Conservation (phyloP, 2,329 filamentous ascomycete species). For the Huntiella decipiens region DNA sequence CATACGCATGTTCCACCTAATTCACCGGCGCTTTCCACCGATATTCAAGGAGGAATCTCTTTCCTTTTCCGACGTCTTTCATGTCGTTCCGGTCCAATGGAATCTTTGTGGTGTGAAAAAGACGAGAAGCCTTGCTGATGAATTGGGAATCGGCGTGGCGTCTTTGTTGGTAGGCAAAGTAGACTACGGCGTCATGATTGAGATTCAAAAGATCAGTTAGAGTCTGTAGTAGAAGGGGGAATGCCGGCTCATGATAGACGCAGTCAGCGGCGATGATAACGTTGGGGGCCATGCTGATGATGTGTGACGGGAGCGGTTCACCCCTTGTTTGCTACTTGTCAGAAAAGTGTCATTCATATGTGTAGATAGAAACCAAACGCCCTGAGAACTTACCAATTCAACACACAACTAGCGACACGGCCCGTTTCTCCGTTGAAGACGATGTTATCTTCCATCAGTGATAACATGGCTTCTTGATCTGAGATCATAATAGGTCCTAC, state of each 20-base stretch:
- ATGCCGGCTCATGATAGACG: constrained; percentile 92
- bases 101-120: constrained; percentile 40
- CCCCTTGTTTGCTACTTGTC: constrained; percentile 24
- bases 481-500: constrained; percentile 52
- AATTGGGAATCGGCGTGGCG: constrained; percentile 63
- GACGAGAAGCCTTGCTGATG: constrained; percentile 49
- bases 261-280: constrained; percentile 89
- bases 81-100: constrained; percentile 38
- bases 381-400: constrained; percentile 52
- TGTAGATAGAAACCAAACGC: background rate
- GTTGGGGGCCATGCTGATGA: constrained; percentile 43
- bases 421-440: constrained; percentile 52
- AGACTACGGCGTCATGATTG: constrained; percentile 43
- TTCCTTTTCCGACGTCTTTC: constrained; percentile 35
- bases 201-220: constrained; percentile 54
- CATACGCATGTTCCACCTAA: too few relatives aligned
- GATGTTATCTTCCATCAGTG: constrained; percentile 75
- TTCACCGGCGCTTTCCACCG: background rate
- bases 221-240: constrained; percentile 68
- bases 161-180: constrained; percentile 91
- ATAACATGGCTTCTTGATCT: constrained; percentile 71
- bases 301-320: constrained; percentile 33
- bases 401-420: constrained; percentile 45
- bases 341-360: too few relatives aligned
- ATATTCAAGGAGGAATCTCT: constrained; percentile 25